Evolutionary conservation across 2,329 filamentous ascomycete species (phyloP), one percentile per base, ranked within the genome.

Genomic region (Endoconidiophora polonica): DNA sequence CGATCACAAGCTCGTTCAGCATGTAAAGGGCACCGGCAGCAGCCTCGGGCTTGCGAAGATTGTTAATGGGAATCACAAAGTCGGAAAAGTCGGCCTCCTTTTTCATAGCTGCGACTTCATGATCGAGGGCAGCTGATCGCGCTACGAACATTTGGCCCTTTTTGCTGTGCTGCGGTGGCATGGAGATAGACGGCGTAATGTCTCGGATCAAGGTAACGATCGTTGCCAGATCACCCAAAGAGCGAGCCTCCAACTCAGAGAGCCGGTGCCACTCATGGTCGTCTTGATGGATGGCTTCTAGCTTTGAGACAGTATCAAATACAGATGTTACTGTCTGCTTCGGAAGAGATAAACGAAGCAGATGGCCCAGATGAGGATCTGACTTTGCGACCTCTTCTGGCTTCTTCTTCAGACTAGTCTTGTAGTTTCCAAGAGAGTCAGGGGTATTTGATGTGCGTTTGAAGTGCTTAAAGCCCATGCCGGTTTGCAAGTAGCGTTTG

Each of bases 261-360:
- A 72, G 49, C 4, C 56, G 58, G 7, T 67, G 61, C 44, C 61
- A 59, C 48, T 66, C 61, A 1, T 46, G 10, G 0, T 65, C 63
- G 44, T 66, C 56, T 1, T 54, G 52, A 51, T 70, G 62, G 1
- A 70, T 58, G 2, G 63, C 58, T 2, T 58, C 59, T 4, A 72
- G 55, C 47, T 68, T 67, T 48, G 63, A 58, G 20, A 71, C 58
- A 65, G 65, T 70, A 1, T 64, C 55, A 2, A 61, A 91, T 1
- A 68, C 63, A 10, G 64, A 61, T 0, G 57, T 20, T 5, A 62
- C 59, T 4, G 56, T 65, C 0, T 60, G 65, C 1, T 65, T 61
- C 0, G 58, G 47, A 5, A 68, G 63, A 46, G 68, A 72, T 1
- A 73, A 65, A 2, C 63, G 65, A 1, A 53, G 57, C 18, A 72